Conservation (phyloP, 2,329 filamentous ascomycete species). For the Torrubiella hemipterigena region DNA sequence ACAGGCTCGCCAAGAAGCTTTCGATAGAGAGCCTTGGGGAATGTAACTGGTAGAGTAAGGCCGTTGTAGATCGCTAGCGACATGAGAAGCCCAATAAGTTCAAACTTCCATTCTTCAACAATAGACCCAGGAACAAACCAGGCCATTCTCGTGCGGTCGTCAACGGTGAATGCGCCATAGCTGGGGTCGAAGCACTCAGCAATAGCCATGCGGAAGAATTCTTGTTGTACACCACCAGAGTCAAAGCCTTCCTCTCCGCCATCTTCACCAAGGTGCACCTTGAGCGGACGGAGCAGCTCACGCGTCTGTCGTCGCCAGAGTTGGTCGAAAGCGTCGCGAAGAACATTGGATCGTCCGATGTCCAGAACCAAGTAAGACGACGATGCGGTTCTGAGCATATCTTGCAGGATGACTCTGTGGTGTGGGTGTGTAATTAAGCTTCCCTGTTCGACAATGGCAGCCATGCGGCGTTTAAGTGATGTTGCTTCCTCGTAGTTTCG, state of each 20-base stretch:
- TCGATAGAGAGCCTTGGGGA: conserved; percentile 74
- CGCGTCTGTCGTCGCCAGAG: conserved; percentile 76
- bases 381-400: conserved; percentile 53
- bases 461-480: conserved; percentile 42
- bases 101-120: conserved; percentile 80
- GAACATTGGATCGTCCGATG: conserved; percentile 53
- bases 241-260: conserved; percentile 82
- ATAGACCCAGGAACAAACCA: conserved; percentile 81
- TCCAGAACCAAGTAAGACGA: conserved; percentile 61
- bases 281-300: conserved; percentile 74
- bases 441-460: conserved; percentile 40
- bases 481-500: conserved; percentile 61
- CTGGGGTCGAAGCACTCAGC: conserved; percentile 66
- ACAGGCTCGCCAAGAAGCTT: conserved; percentile 62
- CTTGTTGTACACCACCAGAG: conserved; percentile 89
- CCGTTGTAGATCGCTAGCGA: conserved; percentile 90
- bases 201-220: conserved; percentile 83
- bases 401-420: conserved; percentile 49
- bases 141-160: conserved; percentile 62
- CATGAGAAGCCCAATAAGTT: conserved; percentile 77
- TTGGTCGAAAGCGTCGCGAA: conserved; percentile 72
- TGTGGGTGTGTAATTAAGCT: conserved; percentile 43
- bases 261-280: conserved; percentile 75
- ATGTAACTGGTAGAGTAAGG: conserved; percentile 78
- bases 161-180: conserved; percentile 71